Conservation (phyloP, 768 basidiomycete species). For the Lepiota subincarnata region DNA sequence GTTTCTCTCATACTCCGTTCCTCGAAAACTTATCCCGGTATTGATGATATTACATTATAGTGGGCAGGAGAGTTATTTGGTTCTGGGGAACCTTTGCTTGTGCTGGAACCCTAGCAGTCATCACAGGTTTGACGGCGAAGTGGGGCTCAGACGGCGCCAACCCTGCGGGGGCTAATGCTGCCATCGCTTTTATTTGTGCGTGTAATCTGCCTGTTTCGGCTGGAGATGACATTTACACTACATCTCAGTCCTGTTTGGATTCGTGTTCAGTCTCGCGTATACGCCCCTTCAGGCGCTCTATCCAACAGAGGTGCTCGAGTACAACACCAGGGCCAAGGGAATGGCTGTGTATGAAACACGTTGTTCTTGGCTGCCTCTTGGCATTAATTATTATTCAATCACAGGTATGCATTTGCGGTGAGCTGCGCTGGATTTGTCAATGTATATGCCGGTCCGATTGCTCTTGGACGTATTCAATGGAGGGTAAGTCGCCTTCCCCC, state of each 20-base stretch:
- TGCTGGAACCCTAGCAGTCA: constrained; percentile 35
- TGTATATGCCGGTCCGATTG: constrained; percentile 44
- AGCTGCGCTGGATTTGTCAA: constrained; percentile 45
- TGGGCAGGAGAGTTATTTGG: constrained; percentile 42
- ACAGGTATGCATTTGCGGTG: constrained; percentile 39
- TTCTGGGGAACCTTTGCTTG: constrained; percentile 42
- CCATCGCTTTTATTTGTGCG: constrained; percentile 44
- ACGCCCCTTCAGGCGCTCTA: constrained; percentile 58
- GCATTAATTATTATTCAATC: constrained; percentile 7
- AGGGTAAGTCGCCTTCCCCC: constrained; percentile 20
- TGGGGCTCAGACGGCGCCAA: constrained; percentile 33
- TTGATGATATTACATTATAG: constrained; percentile 15
- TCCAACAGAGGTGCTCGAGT: constrained; percentile 51
- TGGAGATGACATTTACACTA: constrained; percentile 15
- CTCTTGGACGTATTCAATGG: constrained; percentile 31
- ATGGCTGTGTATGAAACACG: constrained; percentile 43
- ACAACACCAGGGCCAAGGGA: constrained; percentile 57
- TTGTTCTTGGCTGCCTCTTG: neutral
- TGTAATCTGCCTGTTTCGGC: neutral
- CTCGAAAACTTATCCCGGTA: neutral
- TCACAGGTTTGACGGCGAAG: constrained; percentile 40
- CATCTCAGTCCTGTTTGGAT: constrained; percentile 46
- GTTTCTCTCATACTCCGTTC: neutral
- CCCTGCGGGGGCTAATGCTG: constrained; percentile 35
- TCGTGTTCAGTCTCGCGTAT: constrained; percentile 51